Percentiles rank a stretch among this genome's conserved stretches.
Conservation (phyloP, 2,329 filamentous ascomycete species). For the Ascochyta fabae region DNA sequence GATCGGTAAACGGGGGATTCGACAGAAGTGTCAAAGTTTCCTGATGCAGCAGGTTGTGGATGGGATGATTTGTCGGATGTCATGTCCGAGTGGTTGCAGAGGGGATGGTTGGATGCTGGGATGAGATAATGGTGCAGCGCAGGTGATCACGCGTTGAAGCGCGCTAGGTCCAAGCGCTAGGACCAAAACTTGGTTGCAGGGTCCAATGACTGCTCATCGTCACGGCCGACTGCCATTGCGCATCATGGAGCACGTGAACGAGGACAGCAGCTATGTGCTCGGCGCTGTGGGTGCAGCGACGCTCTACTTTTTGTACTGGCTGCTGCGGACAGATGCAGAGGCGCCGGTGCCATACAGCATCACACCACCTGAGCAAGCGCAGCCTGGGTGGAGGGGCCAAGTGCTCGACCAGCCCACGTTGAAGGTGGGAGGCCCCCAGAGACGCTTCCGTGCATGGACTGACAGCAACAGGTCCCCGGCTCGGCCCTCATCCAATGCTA, state of each 20-base stretch:
- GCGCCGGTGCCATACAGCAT: constrained; percentile 65
- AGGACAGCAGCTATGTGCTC: constrained; percentile 30
- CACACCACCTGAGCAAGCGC: constrained; percentile 66
- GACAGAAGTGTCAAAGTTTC: background rate
- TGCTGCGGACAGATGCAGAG: constrained; percentile 45
- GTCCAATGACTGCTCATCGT: constrained; percentile 9
- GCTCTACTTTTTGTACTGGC: constrained; percentile 30
- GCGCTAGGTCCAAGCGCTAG: constrained; percentile 8
- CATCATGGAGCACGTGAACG: constrained; percentile 38
- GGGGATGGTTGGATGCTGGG: background rate
- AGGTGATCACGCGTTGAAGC: constrained; percentile 26
- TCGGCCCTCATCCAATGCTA: constrained; percentile 80
- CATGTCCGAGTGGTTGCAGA: background rate
- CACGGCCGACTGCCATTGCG: constrained; percentile 12
- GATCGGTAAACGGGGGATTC: constrained; percentile 3
- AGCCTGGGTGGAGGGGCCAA: constrained; percentile 59
- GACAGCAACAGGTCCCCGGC: constrained; percentile 58
- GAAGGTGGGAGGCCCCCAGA: constrained; percentile 54
- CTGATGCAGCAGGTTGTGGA: constrained; percentile 6
- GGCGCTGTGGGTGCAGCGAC: constrained; percentile 31
- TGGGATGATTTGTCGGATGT: background rate
- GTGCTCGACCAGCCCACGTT: constrained; percentile 66
- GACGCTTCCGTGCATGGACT: background rate
- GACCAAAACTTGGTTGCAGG: constrained; percentile 8
- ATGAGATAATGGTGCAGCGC: background rate